phyloP scores from a whole-genome alignment of 805 yeast species.

The Metschnikowia cubensis region DNA sequence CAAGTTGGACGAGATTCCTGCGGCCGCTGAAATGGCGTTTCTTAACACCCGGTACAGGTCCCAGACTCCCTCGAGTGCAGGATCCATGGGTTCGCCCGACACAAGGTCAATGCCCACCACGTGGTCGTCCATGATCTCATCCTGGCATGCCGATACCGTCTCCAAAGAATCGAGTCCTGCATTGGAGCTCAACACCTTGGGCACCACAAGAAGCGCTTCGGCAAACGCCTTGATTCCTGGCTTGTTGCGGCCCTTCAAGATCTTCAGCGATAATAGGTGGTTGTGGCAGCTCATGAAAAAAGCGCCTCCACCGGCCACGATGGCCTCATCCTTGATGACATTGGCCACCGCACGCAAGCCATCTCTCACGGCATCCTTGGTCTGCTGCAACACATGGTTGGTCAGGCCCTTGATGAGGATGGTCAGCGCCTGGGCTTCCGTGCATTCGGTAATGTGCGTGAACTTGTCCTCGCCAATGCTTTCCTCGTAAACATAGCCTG shows the following conservation, averaged over 20 bases:
- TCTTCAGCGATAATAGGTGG: conserved; percentile 50
- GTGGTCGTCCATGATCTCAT: conserved; percentile 75
- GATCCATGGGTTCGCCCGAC: conserved; percentile 95
- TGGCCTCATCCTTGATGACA: conserved; percentile 76
- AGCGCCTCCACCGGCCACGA: conserved; percentile 97
- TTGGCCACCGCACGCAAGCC: conserved; percentile 94
- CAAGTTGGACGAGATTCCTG: conserved; percentile 90
- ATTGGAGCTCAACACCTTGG: conserved; percentile 87
- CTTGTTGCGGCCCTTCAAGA: conserved; percentile 78
- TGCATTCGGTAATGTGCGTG: conserved; percentile 88
- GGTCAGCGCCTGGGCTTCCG: conserved; percentile 87
- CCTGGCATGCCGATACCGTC: conserved; percentile 83
- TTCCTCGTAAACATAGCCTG: conserved; percentile 89
- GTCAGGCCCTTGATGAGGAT: conserved; percentile 93
- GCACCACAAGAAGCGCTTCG: conserved; percentile 84
- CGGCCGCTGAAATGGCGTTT: conserved; percentile 87
- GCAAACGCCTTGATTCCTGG: conserved; percentile 92
- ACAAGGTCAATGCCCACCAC: conserved; percentile 86
- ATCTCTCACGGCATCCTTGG: conserved; percentile 95
- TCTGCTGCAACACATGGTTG: conserved; percentile 81
- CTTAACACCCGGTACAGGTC: conserved; percentile 92
- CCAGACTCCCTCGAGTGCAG: conserved; percentile 92
- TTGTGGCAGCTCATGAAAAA: conserved; percentile 81
- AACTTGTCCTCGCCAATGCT: conserved; percentile 96
- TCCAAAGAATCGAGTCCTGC: conserved; percentile 94